Evolutionary conservation across 768 basidiomycete species (phyloP).

Genomic region (Naganishia kalamii): DNA sequence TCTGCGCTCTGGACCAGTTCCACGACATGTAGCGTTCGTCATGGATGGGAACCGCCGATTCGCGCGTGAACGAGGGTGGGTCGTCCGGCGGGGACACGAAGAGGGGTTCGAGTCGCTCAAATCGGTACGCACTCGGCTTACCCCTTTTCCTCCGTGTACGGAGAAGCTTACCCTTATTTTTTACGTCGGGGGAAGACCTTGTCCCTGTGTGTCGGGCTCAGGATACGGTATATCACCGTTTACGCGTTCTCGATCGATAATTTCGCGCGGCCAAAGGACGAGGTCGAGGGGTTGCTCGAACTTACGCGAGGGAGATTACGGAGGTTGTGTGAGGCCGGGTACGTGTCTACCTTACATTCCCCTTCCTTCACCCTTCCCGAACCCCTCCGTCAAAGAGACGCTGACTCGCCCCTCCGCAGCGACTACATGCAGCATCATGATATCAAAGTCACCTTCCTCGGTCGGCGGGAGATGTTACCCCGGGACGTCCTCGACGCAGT

Average conservation of each 20-base stretch:
- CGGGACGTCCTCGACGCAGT: slow-evolving; percentile 64
- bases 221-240: slow-evolving; percentile 76
- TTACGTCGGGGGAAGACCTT: slow-evolving; percentile 61
- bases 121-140: slow-evolving; percentile 54
- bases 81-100: slow-evolving; percentile 70
- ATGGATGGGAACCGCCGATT: slow-evolving; percentile 97
- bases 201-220: slow-evolving; percentile 74
- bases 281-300: slow-evolving; percentile 82
- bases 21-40: slow-evolving; percentile 83
- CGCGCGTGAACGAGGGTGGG: slow-evolving; percentile 56
- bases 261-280: slow-evolving; percentile 76
- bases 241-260: slow-evolving; percentile 99
- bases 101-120: slow-evolving; percentile 75
- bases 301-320: slow-evolving; percentile 69
- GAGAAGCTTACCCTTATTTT: too few species aligned
- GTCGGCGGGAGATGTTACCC: slow-evolving; percentile 69
- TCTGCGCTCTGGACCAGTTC: slow-evolving; percentile 75
- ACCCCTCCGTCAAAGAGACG: neutral
- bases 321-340: slow-evolving; percentile 79
- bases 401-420: slow-evolving; percentile 47
- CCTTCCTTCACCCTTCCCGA: neutral
- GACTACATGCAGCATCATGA: slow-evolving; percentile 74
- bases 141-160: neutral
- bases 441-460: slow-evolving; percentile 76
- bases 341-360: slow-evolving; percentile 36